These are phyloP conservation scores for Lathyrus oleraceus DNA, from an alignment of 306 rosid genomes.

Conservation along the genomic window DNA sequence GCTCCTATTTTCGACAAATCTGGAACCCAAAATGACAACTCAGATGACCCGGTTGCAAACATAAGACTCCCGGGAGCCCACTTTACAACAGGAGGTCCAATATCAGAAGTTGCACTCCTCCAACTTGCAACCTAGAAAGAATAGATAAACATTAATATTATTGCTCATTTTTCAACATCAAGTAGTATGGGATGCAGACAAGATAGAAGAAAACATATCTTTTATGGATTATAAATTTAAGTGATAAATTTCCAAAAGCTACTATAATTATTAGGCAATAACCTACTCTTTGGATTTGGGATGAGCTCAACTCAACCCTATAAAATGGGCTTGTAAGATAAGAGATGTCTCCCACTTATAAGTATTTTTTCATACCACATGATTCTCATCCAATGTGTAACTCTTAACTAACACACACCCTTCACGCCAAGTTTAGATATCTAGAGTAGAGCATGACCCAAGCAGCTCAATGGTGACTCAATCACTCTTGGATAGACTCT, in stretches of 20 bases:
- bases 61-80: conserved; percentile 96
- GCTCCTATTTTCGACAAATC: conserved; percentile 91
- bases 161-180: neutral
- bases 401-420: neutral
- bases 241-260: no score
- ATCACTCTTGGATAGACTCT: neutral
- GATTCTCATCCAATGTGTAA: neutral
- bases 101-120: conserved; percentile 81
- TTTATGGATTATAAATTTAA: no score
- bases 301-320: no score
- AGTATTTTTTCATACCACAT: neutral
- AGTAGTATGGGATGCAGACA: neutral
- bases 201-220: neutral
- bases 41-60: conserved; percentile 93
- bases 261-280: no score
- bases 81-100: conserved; percentile 84
- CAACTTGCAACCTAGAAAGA: conserved; percentile 77
- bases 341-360: neutral
- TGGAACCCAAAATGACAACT: conserved; percentile 89
- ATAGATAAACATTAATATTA: conserved; percentile 17
- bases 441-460: neutral
- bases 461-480: neutral
- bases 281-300: no score
- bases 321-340: no score
- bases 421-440: neutral